A percentile compares a stretch with the other conserved stretches of the same genome.
These are phyloP conservation scores for Carpinus fangiana DNA, from an alignment of 306 rosid species.

Conservation along the genomic window DNA sequence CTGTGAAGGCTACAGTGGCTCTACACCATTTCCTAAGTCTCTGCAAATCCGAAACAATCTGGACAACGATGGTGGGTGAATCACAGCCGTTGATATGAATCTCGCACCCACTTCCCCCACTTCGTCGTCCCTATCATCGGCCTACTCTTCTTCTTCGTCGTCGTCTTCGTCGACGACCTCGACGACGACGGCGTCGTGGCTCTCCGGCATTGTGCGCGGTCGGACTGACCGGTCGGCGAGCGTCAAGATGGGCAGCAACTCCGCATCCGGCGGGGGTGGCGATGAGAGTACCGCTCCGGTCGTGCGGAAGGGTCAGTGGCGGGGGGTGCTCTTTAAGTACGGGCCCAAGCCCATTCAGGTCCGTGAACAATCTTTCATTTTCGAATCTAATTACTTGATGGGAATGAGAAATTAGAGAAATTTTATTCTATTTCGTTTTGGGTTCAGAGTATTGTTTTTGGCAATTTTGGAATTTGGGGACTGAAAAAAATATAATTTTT, in stretches of 20 bases:
- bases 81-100: constrained; percentile 50
- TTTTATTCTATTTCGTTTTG: neutral
- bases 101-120: constrained; percentile 45
- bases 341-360: constrained; percentile 97
- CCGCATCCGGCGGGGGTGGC: constrained; percentile 25
- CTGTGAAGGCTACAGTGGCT: too few relatives aligned
- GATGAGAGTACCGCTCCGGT: constrained; percentile 52
- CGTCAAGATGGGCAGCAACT: constrained; percentile 44
- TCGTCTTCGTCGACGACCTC: constrained; percentile 42
- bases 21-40: too few relatives aligned
- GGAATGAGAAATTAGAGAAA: neutral
- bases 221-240: constrained; percentile 60
- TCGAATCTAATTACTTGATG: neutral
- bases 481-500: neutral
- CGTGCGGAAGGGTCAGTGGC: constrained; percentile 71
- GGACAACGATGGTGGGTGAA: neutral
- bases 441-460: neutral
- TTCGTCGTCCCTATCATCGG: constrained; percentile 8
- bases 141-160: constrained; percentile 26
- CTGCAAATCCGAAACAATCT: neutral
- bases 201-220: constrained; percentile 82
- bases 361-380: constrained; percentile 1
- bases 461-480: neutral
- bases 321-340: constrained; percentile 86
- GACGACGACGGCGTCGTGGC: constrained; percentile 69